These are phyloP conservation scores for Acer negundo DNA, from an alignment of 345 rosid species.

Conservation along the genomic window DNA sequence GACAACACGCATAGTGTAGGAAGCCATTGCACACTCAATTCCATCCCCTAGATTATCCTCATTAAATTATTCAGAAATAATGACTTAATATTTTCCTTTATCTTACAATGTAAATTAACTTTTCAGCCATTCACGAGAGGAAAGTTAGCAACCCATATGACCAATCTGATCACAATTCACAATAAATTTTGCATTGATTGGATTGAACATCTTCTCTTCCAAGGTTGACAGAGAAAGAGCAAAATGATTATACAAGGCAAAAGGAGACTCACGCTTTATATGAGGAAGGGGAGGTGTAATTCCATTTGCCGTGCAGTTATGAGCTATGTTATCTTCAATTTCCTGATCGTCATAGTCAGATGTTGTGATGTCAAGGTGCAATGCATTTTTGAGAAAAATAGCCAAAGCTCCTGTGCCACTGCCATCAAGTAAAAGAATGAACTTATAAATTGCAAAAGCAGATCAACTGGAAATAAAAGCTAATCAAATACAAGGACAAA, in stretches of 20 bases:
- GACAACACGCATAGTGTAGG: neutral
- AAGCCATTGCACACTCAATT: neutral
- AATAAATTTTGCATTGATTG: neutral
- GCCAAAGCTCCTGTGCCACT: conserved; percentile 98
- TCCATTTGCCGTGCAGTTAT: conserved; percentile 74
- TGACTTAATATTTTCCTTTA: neutral
- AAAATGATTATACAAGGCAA: neutral
- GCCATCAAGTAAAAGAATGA: conserved; percentile 26
- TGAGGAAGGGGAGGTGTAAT: conserved; percentile 78
- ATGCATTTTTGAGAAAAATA: conserved; percentile 67
- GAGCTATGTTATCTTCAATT: conserved; percentile 88
- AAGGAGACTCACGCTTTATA: conserved; percentile 67
- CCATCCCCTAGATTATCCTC: neutral
- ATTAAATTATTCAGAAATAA: neutral
- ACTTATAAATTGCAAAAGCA: neutral
- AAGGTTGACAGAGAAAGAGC: no score
- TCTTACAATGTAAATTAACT: neutral
- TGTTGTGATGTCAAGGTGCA: conserved; percentile 76
- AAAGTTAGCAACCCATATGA: neutral
- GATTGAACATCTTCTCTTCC: neutral
- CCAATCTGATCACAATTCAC: neutral
- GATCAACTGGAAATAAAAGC: neutral
- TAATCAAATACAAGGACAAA: neutral
- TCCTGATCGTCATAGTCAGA: conserved; percentile 87
- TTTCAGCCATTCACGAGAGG: neutral